Base-by-base conservation (phyloP, 192 early-diverging fungal genomes). In the Kappamyces sp. region DNA sequence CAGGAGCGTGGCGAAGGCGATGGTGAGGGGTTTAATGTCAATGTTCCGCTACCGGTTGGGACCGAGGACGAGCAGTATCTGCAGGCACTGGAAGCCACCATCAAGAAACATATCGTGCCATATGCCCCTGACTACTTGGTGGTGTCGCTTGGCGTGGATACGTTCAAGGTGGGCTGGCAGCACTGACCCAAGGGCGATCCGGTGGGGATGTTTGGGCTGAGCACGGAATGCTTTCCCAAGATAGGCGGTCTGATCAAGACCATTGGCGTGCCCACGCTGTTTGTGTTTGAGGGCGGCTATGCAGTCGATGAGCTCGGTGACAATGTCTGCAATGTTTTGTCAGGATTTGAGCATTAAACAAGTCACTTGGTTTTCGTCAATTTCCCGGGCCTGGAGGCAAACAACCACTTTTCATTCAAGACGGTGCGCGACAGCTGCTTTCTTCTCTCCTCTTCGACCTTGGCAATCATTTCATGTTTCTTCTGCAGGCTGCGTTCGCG, bases 71-170 rank as follows among this genome's bases (percentile, higher is more conserved):
- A 73, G 8, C 70, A 79, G 14, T 88, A 88, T 50, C 52, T 85
- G 4, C 64, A 61, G 12, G 61, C 57, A 1, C 58, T 88, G 1
- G 49, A 65, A 12, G 60, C 47, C 33, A 64, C 71, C 11, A 70
- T 86, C 35, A 47, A 71, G n/a, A 51, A 63, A 2, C 58, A 57
- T 8, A 76, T 85, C 4, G 48, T 60, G 4, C 64, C 68, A 4
- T 86, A 71, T 63, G 37, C 72, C 11, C 76, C 86, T 8, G 71
- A 80, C 40, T 57, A 73, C 33, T 53, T 88, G 6, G 67, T 88
- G 1, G 81, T 85, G 6, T 85, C 83, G 2, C 50, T 88, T 31
- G 86, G 86, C 0, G 72, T 88, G 4, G 86, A 88, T 62, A 86
- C 84, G 6, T 88, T 67, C 54, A 45, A 45, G 37, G 59, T 38